Conservation (phyloP, 1,284 basidiomycete genomes). For the Fistulinella cinereoalba region DNA sequence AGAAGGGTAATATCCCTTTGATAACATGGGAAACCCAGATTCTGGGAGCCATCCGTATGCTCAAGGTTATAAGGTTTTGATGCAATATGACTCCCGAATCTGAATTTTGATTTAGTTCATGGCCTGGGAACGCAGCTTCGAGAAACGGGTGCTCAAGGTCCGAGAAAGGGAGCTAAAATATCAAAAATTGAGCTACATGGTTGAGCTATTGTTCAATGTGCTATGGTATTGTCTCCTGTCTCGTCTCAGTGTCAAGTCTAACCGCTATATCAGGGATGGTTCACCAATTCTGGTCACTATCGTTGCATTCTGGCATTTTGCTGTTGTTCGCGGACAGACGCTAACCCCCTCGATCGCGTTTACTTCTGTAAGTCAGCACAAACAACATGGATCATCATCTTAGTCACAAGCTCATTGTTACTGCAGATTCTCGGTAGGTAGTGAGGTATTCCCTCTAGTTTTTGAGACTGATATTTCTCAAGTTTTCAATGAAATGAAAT, state of each 20-base stretch:
- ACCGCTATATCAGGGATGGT: slow-evolving; percentile 51
- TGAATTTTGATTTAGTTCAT: slow-evolving; percentile 60
- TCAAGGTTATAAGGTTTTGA: slow-evolving; percentile 55
- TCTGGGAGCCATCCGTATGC: slow-evolving; percentile 87
- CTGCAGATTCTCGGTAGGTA: slow-evolving; percentile 48
- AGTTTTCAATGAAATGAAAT: slow-evolving; percentile 88
- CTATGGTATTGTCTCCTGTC: slow-evolving; percentile 57
- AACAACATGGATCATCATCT: too few species aligned
- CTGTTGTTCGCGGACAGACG: slow-evolving; percentile 62
- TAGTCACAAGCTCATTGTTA: slow-evolving; percentile 6
- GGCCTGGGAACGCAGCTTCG: slow-evolving; percentile 93
- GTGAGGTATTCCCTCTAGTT: background rate
- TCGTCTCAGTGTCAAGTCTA: slow-evolving; percentile 6
- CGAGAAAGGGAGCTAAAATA: slow-evolving; percentile 79
- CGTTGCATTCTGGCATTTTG: slow-evolving; percentile 82
- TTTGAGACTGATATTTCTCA: slow-evolving; percentile 13
- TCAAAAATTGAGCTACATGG: slow-evolving; percentile 81
- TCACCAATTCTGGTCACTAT: slow-evolving; percentile 75
- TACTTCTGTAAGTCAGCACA: slow-evolving; percentile 52
- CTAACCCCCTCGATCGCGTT: slow-evolving; percentile 80
- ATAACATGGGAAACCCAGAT: slow-evolving; percentile 43
- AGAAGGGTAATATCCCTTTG: background rate
- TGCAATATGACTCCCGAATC: background rate
- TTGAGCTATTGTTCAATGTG: slow-evolving; percentile 79
- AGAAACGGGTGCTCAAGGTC: slow-evolving; percentile 69